Evolutionary conservation across 2,329 filamentous ascomycete genomes (phyloP).

Genomic region (Colletotrichum tamarilloi): DNA sequence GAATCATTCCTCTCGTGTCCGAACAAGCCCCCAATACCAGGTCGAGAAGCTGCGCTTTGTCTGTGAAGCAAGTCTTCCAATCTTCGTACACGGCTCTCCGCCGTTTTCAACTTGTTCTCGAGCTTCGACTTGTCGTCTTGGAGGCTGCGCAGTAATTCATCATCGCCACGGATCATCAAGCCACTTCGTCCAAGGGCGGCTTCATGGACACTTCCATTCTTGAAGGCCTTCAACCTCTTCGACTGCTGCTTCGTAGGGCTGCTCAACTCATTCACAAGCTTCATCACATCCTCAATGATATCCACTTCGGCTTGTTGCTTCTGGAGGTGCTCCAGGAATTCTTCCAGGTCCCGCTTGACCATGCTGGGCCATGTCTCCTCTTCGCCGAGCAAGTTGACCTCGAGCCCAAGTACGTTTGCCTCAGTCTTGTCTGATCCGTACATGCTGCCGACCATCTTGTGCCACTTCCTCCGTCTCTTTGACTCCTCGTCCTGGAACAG

Average conservation of each 20-base stretch:
- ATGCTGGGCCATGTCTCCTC: constrained; percentile 85
- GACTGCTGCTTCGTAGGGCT: constrained; percentile 87
- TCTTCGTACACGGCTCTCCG: constrained; percentile 88
- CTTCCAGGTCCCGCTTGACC: constrained; percentile 79
- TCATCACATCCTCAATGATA: constrained; percentile 77
- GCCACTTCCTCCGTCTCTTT: constrained; percentile 89
- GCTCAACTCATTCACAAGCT: constrained; percentile 82
- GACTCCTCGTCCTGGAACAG: constrained; percentile 93
- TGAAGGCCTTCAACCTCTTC: constrained; percentile 91
- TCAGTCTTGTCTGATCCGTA: constrained; percentile 75
- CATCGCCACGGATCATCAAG: constrained; percentile 85
- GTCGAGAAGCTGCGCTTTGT: constrained; percentile 72
- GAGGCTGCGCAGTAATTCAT: constrained; percentile 81
- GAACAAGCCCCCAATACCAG: constrained; percentile 66
- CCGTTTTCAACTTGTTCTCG: constrained; percentile 81
- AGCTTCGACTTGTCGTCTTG: constrained; percentile 84
- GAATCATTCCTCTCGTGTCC: constrained; percentile 62
- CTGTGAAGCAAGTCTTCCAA: constrained; percentile 93
- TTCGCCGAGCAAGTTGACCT: constrained; percentile 85
- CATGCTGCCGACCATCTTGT: constrained; percentile 83
- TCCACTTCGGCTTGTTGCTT: constrained; percentile 72
- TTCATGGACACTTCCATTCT: constrained; percentile 95
- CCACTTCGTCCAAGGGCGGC: constrained; percentile 88
- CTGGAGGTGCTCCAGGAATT: constrained; percentile 76
- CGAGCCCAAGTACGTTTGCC: constrained; percentile 78